Percentiles rank a stretch among this genome's conserved stretches.
Evolutionary conservation across 2,329 filamentous ascomycete genomes (phyloP).

Genomic region (Fusarium sulawesiense): DNA sequence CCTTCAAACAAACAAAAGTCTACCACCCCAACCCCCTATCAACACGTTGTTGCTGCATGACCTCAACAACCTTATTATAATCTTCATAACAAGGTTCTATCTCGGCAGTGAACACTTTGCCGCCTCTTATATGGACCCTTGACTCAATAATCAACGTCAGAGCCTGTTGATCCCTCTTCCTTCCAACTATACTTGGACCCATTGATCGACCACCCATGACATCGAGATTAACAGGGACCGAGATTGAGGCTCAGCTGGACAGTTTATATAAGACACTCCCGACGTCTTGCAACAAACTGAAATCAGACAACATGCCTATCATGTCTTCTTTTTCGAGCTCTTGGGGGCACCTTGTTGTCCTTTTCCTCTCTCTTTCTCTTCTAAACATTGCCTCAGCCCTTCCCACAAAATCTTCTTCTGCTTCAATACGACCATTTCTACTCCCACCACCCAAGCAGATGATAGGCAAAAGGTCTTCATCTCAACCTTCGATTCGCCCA

Average conservation of each 20-base stretch:
- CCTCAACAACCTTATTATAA: background rate
- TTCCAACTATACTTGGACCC: slow-evolving; percentile 18
- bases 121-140: slow-evolving; percentile 13
- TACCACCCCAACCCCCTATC: background rate
- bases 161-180: slow-evolving; percentile 30
- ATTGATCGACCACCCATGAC: slow-evolving; percentile 38
- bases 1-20: background rate
- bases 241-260: slow-evolving; percentile 36
- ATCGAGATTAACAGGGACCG: slow-evolving; percentile 36
- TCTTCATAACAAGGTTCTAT: background rate
- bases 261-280: slow-evolving; percentile 21
- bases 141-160: slow-evolving; percentile 37
- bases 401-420: slow-evolving; percentile 1
- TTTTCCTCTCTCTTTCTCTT: slow-evolving; percentile 14
- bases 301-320: slow-evolving; percentile 13
- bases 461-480: background rate
- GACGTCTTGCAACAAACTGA: background rate
- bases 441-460: slow-evolving; percentile 4
- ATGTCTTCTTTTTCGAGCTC: slow-evolving; percentile 21
- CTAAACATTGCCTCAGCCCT: slow-evolving; percentile 9
- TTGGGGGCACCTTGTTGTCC: slow-evolving; percentile 17
- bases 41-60: background rate
- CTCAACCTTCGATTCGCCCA: slow-evolving; percentile 5
- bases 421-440: slow-evolving; percentile 8
- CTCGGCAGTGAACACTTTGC: background rate